Percentiles rank a stretch among this genome's conserved stretches.
These are phyloP conservation scores for Entamoeba histolytica DNA, from an alignment of 208 protist genomes.

Conservation along the genomic window DNA sequence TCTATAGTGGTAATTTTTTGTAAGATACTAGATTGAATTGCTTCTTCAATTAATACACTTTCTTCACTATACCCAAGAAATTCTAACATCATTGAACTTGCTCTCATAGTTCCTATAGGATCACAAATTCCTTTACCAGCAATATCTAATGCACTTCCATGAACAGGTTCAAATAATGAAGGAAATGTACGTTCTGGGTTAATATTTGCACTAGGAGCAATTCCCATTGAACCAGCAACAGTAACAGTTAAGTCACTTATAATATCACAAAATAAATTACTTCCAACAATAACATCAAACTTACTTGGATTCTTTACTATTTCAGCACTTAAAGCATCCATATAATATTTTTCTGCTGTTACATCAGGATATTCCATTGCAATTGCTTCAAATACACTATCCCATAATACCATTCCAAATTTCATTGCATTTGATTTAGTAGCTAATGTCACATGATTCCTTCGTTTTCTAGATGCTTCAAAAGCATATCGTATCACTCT, in stretches of 20 bases:
- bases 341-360: neutral
- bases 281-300: neutral
- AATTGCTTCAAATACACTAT: neutral
- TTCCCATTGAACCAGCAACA: neutral
- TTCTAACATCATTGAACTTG: neutral
- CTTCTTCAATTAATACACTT: neutral
- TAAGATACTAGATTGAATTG: neutral
- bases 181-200: neutral
- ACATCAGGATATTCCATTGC: neutral
- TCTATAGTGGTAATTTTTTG: neutral
- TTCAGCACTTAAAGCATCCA: neutral
- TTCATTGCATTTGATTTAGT: neutral
- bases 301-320: neutral
- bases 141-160: neutral
- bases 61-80: neutral
- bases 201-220: neutral
- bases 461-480: neutral
- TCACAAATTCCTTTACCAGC: neutral
- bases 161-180: neutral
- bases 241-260: neutral
- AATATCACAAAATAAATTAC: neutral
- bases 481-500: neutral
- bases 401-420: neutral
- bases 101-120: neutral
- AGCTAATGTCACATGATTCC: neutral